Evolutionary conservation across 148 eudicot species (phyloP), one percentile per base, ranked within the genome.

Genomic region (Pharnaceum exiguum): DNA sequence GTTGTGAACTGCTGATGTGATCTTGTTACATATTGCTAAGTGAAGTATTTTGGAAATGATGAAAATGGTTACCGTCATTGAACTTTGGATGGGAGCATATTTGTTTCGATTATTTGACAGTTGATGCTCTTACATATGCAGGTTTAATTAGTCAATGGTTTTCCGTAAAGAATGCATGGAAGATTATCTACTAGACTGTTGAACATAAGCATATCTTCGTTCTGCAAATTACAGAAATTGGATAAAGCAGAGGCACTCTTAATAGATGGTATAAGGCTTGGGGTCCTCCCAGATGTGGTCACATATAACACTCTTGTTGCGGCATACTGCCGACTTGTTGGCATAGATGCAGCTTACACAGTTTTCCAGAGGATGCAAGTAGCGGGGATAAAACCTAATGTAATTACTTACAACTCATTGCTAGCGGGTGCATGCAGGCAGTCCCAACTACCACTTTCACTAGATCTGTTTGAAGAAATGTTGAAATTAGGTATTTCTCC

Each of bases 401-500:
- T 77, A 36, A 15, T 87, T 46, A 83, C 99, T 4, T 89, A 75
- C 61, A 88, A 88, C 70, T 62, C 95, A 19, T 75, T 93, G 67
- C 63, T 93, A 44, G 84, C 95, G 30, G 82, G 95, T 57, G 98
- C 96, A 12, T 61, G 79, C 25, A 83, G 75, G 68, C 73, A 63
- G 42, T 47, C 63, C 55, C 73, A 70, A 46, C 26, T 72, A 40
- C 35, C 65, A 5, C 74, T 57, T 4, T 79, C 77, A 33, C 68
- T 83, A 46, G 85, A 88, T 48, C 49, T 88, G 65, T 82, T 85
- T 50, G 82, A 93, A 7, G 95, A 93, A 68, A 93, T 93, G 96
- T 73, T 79, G 63, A 69, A 67, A 3, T 43, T 21, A 44, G 96
- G 91, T 49, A 72, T 93, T 28, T 31, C 40, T 43, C 96, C 91